A percentile compares a stretch with the other conserved stretches of the same genome.
Conservation (phyloP, 116 monocot species). For the Phalaenopsis hybrid region DNA sequence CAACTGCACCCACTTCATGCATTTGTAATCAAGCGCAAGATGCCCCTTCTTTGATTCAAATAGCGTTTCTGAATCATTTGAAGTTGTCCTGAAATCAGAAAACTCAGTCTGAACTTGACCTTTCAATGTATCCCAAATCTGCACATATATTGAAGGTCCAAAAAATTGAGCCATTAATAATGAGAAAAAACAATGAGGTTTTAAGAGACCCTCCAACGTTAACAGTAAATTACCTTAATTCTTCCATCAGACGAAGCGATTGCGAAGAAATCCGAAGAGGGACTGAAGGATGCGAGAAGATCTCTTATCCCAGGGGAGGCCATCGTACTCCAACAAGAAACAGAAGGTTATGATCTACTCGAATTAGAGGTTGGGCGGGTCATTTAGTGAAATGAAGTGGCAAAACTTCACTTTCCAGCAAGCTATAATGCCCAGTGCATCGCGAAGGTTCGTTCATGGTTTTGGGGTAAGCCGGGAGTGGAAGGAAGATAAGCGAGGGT, state of each 20-base stretch:
- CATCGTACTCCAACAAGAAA: conserved; percentile 17
- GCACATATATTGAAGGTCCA: conserved; percentile 2
- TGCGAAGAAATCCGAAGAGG: conserved; percentile 59
- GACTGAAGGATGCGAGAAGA: conserved; percentile 80
- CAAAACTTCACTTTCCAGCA: too few relatives aligned
- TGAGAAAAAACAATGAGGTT: not conserved
- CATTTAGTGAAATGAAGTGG: too few relatives aligned
- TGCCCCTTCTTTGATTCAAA: conserved; percentile 45
- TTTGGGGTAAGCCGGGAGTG: too few relatives aligned
- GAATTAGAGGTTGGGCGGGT: too few relatives aligned
- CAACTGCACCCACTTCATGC: conserved; percentile 84
- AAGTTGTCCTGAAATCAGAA: conserved; percentile 26
- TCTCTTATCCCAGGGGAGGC: conserved; percentile 39
- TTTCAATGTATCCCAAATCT: conserved; percentile 80
- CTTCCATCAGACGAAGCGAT: conserved; percentile 65
- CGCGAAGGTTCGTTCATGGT: too few relatives aligned
- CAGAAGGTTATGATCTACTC: not conserved
- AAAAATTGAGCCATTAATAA: not conserved
- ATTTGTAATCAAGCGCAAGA: conserved; percentile 81
- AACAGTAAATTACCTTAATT: conserved; percentile 45
- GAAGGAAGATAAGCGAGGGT: too few relatives aligned
- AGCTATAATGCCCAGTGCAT: too few relatives aligned
- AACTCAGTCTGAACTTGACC: conserved; percentile 72
- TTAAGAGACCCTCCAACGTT: not conserved
- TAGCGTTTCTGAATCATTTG: conserved; percentile 21